Evolutionary conservation across 805 yeast species (phyloP).

Genomic region (Starmerella khaoyaiensis): DNA sequence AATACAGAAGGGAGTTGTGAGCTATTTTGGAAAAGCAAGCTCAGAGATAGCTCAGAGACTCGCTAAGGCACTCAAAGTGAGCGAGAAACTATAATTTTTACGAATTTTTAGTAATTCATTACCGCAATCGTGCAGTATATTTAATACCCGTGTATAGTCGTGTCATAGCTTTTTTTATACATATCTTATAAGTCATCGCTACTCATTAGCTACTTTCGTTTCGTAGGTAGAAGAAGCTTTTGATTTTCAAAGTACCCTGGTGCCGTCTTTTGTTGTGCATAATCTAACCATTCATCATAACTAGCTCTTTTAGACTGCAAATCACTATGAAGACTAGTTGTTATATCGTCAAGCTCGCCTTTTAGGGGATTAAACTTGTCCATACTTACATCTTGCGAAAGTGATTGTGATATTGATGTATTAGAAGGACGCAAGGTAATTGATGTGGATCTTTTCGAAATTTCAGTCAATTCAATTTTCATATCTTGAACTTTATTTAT

Average conservation of each 20-base stretch:
- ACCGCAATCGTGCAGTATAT: too few relatives aligned
- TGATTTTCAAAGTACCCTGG: slow-evolving; percentile 30
- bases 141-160: too few relatives aligned
- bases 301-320: slow-evolving; percentile 22
- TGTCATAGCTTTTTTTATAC: too few relatives aligned
- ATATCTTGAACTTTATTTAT: slow-evolving; percentile 1
- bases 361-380: neutral
- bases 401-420: neutral
- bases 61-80: neutral
- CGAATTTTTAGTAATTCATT: too few relatives aligned
- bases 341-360: slow-evolving; percentile 16
- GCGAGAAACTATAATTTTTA: neutral
- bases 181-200: neutral
- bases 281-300: slow-evolving; percentile 31
- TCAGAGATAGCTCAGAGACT: slow-evolving; percentile 44
- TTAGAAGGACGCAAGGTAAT: slow-evolving; percentile 15
- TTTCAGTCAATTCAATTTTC: slow-evolving; percentile 2
- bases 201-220: neutral
- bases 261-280: slow-evolving; percentile 13
- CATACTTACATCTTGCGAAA: slow-evolving; percentile 1
- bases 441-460: slow-evolving; percentile 8
- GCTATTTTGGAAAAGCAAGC: slow-evolving; percentile 61
- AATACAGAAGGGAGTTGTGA: slow-evolving; percentile 68
- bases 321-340: slow-evolving; percentile 23
- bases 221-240: neutral